Evolutionary conservation across 192 early-diverging fungal genomes (phyloP).

Genomic region (Diversispora eburnea): DNA sequence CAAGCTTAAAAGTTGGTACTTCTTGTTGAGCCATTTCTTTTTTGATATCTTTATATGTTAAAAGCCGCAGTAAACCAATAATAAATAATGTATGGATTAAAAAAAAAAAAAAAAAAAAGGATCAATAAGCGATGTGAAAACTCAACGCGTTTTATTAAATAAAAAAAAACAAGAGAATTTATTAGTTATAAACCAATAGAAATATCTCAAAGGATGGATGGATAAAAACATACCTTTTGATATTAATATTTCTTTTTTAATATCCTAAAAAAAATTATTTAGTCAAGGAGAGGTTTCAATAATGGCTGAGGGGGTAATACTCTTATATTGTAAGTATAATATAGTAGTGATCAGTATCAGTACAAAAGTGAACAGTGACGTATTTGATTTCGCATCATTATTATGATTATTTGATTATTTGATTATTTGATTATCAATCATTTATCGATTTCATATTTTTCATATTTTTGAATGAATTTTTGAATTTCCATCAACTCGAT

Average conservation of each 20-base stretch:
- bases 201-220: not conserved
- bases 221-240: not conserved
- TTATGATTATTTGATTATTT: too few species aligned
- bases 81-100: not conserved
- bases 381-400: too few species aligned
- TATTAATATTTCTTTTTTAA: not conserved
- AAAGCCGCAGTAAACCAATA: not conserved
- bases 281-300: too few species aligned
- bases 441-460: too few species aligned
- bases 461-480: too few species aligned
- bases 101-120: not conserved
- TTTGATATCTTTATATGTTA: conserved; percentile 25
- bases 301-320: too few species aligned
- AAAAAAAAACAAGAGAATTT: not conserved
- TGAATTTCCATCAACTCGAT: too few species aligned
- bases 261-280: too few species aligned
- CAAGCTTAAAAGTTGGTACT: conserved; percentile 81
- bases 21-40: conserved; percentile 31
- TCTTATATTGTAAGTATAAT: too few species aligned
- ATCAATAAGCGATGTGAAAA: not conserved
- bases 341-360: too few species aligned
- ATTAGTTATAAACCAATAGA: not conserved
- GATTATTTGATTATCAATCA: too few species aligned
- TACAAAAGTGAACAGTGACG: too few species aligned
- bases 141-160: not conserved